Conservation (phyloP, 371 early-diverging fungal species). For the Mycotypha africana region DNA sequence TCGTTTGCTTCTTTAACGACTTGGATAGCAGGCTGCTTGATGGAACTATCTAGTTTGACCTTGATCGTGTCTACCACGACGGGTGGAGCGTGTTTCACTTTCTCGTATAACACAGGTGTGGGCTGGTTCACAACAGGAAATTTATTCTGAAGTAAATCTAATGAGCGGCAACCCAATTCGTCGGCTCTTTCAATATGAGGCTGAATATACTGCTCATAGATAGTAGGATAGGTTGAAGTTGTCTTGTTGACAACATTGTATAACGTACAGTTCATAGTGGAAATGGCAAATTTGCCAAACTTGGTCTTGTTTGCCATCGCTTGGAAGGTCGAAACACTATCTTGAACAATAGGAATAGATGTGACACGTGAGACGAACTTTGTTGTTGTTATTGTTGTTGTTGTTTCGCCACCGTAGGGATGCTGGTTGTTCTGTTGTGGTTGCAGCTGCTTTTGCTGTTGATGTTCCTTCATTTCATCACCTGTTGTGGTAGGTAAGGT, state of each 20-base stretch:
- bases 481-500: too few species aligned
- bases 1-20: conserved; percentile 46
- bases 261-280: conserved; percentile 39
- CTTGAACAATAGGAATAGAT: conserved; percentile 60
- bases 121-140: conserved; percentile 65
- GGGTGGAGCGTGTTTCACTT: conserved; percentile 40
- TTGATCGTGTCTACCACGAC: conserved; percentile 24
- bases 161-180: conserved; percentile 58
- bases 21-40: conserved; percentile 40
- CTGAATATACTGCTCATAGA: conserved; percentile 48
- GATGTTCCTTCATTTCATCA: too few species aligned
- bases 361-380: conserved; percentile 52
- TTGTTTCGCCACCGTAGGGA: neutral
- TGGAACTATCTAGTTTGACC: conserved; percentile 36
- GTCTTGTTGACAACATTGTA: conserved; percentile 28
- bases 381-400: neutral
- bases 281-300: conserved; percentile 48
- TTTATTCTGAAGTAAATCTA: conserved; percentile 61
- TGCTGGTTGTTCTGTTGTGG: conserved; percentile 1
- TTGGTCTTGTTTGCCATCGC: conserved; percentile 50
- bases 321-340: conserved; percentile 50
- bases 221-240: conserved; percentile 31
- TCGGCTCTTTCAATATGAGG: conserved; percentile 59
- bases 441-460: too few species aligned
- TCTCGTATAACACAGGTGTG: conserved; percentile 51